Evolutionary conservation across 495 filamentous ascomycete species (phyloP).

Genomic region (Talaromyces borbonicus): DNA sequence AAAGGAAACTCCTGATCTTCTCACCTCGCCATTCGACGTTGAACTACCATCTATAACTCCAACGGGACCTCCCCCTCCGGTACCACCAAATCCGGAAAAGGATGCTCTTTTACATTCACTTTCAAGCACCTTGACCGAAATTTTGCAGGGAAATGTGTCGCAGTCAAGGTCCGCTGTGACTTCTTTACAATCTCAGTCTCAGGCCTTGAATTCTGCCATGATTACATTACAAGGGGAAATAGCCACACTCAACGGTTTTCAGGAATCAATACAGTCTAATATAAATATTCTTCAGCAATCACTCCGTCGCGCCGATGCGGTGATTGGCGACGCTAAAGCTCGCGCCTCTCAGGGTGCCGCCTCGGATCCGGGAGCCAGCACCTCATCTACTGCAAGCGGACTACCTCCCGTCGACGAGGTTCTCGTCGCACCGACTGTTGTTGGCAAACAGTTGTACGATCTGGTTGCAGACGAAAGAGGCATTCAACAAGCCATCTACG

Average conservation of each 20-base stretch:
- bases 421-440: constrained; percentile 86
- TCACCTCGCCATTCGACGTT: constrained; percentile 56
- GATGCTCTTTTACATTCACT: constrained; percentile 76
- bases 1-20: constrained; percentile 53
- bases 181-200: constrained; percentile 69
- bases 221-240: constrained; percentile 61
- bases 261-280: constrained; percentile 62
- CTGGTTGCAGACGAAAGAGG: constrained; percentile 77
- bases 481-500: constrained; percentile 74
- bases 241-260: constrained; percentile 55
- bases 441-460: constrained; percentile 84
- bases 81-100: constrained; percentile 95
- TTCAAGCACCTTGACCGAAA: constrained; percentile 53
- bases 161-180: constrained; percentile 62
- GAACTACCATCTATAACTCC: constrained; percentile 50
- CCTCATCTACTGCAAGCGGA: constrained; percentile 17
- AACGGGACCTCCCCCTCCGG: constrained; percentile 61
- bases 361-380: constrained; percentile 12
- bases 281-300: constrained; percentile 65
- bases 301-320: constrained; percentile 66
- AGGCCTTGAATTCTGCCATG: constrained; percentile 60
- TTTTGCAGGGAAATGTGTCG: constrained; percentile 50
- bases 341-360: constrained; percentile 20
- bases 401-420: constrained; percentile 74
- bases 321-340: constrained; percentile 54